Base-by-base conservation (phyloP, 768 basidiomycete species). In the Saitozyma sp. region DNA sequence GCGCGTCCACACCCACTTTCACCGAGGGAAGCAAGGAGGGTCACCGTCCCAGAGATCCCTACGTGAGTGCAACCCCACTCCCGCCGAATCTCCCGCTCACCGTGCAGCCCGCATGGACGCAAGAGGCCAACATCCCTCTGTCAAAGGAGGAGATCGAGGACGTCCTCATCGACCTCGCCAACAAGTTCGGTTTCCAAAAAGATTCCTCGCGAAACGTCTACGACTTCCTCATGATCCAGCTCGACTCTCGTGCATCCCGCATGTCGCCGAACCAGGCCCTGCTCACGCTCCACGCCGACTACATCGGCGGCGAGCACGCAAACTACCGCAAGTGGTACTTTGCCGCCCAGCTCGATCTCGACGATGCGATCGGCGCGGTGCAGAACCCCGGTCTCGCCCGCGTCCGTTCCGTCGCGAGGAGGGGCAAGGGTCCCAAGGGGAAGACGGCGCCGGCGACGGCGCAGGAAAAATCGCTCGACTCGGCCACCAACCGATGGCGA, bases 261-360 rank as follows among this genome's bases (percentile, higher is more conserved):
- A 97, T 98, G 95, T 88, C 92, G 0, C 94, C 96, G 9, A 90
- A 92, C 76, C 92, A 95, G 77, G 96, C 96, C 0, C 83, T 98
- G 20, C 83, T 96, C 58, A 98, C 94, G 0, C 85, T 99, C 2
- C 96, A 99, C 73, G 96, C 95, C 61, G 96, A 98, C 79, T 99
- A 98, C 80, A 97, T 99, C 71, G 96, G 96, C 19, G 96, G 96
- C 3, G 90, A 95, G 79, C 89, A 97, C 73, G 92, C 96, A 54
- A 98, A 98, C 83, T 98, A 98, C 82, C 90, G 96, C 64, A 97
- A 97, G 82, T 98, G 96, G 96, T 99, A 99, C 82, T 99, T 98
- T 79, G 96, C 95, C 38, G 93, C 95, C 17, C 96, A 99, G 79
- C 87, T 99, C 63, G 95, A 98, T 79, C 88, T 98, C 49, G 96